Percentiles rank a stretch among this genome's conserved stretches.
phyloP scores from a whole-genome alignment of 768 basidiomycete species.

The Lyophyllum atratum region DNA sequence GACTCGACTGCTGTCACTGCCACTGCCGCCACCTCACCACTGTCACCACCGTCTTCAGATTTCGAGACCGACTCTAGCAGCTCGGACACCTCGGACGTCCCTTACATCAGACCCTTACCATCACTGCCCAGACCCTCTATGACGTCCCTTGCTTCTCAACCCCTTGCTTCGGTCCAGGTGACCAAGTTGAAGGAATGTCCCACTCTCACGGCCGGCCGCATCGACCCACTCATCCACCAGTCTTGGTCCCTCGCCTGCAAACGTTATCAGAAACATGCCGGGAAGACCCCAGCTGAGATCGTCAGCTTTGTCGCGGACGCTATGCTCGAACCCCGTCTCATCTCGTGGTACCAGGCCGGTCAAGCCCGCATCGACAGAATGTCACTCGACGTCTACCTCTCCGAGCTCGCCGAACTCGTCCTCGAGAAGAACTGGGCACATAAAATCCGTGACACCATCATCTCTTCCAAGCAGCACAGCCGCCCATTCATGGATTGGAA shows the following conservation, averaged over 20 bases:
- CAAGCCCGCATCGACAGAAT: conserved; percentile 16
- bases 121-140: neutral
- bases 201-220: conserved; percentile 15
- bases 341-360: conserved; percentile 17
- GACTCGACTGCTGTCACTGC: neutral
- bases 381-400: conserved; percentile 11
- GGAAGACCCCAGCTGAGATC: conserved; percentile 7
- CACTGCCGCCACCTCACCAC: neutral
- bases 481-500: conserved; percentile 17
- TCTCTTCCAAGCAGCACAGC: conserved; percentile 9
- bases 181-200: conserved; percentile 20
- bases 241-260: conserved; percentile 15
- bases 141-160: conserved; percentile 23
- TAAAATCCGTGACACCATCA: conserved; percentile 3
- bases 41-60: neutral
- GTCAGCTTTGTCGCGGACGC: conserved; percentile 17
- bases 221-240: conserved; percentile 13
- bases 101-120: neutral
- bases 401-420: conserved; percentile 9
- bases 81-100: neutral
- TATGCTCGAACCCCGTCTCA: conserved; percentile 17
- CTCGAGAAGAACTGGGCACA: conserved; percentile 5
- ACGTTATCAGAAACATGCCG: conserved; percentile 15
- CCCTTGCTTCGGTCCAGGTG: conserved; percentile 9
- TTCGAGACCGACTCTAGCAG: neutral